A percentile compares a stretch with the other conserved stretches of the same genome.
phyloP scores from a whole-genome alignment of 768 basidiomycete genomes.

The Roridomyces roridus region DNA sequence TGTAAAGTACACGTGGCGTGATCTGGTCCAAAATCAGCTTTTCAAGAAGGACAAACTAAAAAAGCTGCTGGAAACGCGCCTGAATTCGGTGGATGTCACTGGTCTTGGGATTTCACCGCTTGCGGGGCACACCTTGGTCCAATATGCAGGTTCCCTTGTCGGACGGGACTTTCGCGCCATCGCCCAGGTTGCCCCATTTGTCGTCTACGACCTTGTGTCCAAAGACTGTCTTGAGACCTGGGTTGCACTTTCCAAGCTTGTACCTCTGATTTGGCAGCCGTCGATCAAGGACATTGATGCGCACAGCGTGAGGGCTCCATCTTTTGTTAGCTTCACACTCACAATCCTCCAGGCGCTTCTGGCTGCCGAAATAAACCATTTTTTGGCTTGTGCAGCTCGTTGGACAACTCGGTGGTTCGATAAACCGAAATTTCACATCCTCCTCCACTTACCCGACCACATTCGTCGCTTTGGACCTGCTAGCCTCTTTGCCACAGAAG shows the following conservation, averaged over 20 bases:
- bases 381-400: constrained; percentile 36
- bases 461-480: constrained; percentile 48
- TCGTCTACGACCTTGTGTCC: constrained; percentile 42
- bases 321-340: background rate
- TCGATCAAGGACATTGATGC: constrained; percentile 35
- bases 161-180: constrained; percentile 40
- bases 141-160: constrained; percentile 42
- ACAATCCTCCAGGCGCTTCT: constrained; percentile 33
- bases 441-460: constrained; percentile 42
- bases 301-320: background rate
- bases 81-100: constrained; percentile 34
- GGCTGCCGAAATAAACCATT: constrained; percentile 37
- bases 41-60: constrained; percentile 32
- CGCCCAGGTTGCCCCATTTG: constrained; percentile 43
- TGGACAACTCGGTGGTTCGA: constrained; percentile 44
- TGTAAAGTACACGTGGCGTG: constrained; percentile 51
- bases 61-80: constrained; percentile 28
- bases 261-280: constrained; percentile 48
- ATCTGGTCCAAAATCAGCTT: constrained; percentile 32
- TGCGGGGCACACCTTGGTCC: constrained; percentile 29
- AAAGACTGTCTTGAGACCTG: constrained; percentile 34
- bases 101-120: constrained; percentile 40
- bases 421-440: constrained; percentile 51
- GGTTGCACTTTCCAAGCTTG: constrained; percentile 38
- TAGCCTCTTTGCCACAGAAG: constrained; percentile 48